Conservation (phyloP, 1,284 basidiomycete species). For the Rhodofomes roseus region DNA sequence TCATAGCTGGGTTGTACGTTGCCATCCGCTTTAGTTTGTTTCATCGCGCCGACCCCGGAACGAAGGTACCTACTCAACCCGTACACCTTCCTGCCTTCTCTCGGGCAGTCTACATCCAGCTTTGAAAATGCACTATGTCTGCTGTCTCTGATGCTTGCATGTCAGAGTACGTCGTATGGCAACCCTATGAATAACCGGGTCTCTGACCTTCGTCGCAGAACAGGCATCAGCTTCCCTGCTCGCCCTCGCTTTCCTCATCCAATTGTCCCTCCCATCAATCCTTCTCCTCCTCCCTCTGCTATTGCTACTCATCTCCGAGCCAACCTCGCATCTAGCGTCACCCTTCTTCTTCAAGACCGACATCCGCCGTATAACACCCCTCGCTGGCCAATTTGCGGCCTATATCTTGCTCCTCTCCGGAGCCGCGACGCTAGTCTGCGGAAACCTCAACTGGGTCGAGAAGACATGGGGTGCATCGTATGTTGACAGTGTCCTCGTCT, state of each 20-base stretch:
- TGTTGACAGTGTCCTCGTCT: slow-evolving; percentile 24
- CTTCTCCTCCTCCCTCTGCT: slow-evolving; percentile 68
- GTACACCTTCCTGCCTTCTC: slow-evolving; percentile 74
- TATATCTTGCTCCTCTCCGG: slow-evolving; percentile 49
- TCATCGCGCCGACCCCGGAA: neutral
- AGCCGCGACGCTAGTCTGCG: slow-evolving; percentile 51
- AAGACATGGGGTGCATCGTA: slow-evolving; percentile 86
- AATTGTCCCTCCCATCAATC: slow-evolving; percentile 69
- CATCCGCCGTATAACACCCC: slow-evolving; percentile 33
- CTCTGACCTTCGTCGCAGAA: slow-evolving; percentile 35
- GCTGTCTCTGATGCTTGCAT: slow-evolving; percentile 69
- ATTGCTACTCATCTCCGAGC: slow-evolving; percentile 59
- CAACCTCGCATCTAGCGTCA: slow-evolving; percentile 60
- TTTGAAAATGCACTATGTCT: slow-evolving; percentile 76
- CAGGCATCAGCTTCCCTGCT: slow-evolving; percentile 54
- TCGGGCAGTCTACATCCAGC: slow-evolving; percentile 78
- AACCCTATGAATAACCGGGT: neutral
- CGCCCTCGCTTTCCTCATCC: slow-evolving; percentile 63
- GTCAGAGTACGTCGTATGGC: slow-evolving; percentile 46
- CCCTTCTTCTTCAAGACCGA: slow-evolving; percentile 43
- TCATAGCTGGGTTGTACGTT: slow-evolving; percentile 64
- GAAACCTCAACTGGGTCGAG: slow-evolving; percentile 61
- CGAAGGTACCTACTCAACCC: slow-evolving; percentile 86
- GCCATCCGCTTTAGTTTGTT: neutral
- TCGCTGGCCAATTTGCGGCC: slow-evolving; percentile 44